Evolutionary conservation across 2,329 filamentous ascomycete genomes (phyloP).

Genomic region (Gliomastix tumulicola): DNA sequence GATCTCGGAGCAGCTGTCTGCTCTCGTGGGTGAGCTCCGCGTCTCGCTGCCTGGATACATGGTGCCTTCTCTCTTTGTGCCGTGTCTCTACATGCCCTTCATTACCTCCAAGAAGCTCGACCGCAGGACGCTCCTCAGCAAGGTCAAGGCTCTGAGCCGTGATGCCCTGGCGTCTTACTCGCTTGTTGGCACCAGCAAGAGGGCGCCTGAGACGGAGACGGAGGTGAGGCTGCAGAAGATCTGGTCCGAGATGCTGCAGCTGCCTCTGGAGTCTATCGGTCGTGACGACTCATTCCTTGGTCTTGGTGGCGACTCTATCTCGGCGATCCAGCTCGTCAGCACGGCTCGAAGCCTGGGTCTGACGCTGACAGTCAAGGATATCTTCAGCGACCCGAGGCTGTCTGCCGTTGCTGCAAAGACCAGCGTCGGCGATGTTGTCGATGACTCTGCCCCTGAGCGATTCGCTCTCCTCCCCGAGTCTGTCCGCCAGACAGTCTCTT

Average conservation of each 20-base stretch:
- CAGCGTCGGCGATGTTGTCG: no score
- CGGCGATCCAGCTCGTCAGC: conserved; percentile 6
- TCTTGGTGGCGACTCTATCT: conserved; percentile 10
- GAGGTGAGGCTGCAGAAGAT: conserved; percentile 20
- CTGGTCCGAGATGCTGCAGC: conserved; percentile 19
- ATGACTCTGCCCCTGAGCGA: no score
- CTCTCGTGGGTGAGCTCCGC: conserved; percentile 6
- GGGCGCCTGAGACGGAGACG: conserved; percentile 20
- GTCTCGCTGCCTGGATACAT: conserved; percentile 8
- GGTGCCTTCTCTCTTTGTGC: conserved; percentile 7
- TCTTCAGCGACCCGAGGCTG: conserved; percentile 8
- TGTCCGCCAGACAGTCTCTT: no score
- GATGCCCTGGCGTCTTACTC: conserved; percentile 1
- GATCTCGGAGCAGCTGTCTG: conserved; percentile 6
- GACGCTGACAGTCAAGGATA: conserved; percentile 6
- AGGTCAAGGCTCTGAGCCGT: background rate
- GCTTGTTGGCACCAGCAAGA: conserved; percentile 12
- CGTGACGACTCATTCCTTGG: conserved; percentile 7
- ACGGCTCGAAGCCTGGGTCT: conserved; percentile 1
- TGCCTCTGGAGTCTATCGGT: conserved; percentile 2
- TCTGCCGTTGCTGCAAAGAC: conserved; percentile 2
- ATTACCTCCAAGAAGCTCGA: conserved; percentile 8
- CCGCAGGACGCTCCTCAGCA: conserved; percentile 3
- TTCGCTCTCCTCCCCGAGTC: background rate
- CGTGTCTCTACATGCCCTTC: conserved; percentile 5